Base-by-base conservation (phyloP, 257 asterid genomes). In the Salvia miltiorrhiza region DNA sequence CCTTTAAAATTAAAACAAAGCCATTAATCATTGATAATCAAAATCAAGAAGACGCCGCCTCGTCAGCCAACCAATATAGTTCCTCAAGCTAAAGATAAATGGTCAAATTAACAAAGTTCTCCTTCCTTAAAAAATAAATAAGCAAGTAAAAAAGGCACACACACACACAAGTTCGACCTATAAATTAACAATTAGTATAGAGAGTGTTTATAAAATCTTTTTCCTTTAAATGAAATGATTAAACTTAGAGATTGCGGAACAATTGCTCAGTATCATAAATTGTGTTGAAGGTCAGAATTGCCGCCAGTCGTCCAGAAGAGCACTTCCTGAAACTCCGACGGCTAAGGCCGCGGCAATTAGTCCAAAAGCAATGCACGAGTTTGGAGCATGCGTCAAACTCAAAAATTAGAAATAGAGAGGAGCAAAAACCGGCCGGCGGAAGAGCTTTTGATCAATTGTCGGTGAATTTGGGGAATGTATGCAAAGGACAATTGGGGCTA, bases 1-100 rank as follows among this genome's bases (percentile, higher is more conserved):
- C 97, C 99, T 93, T 72, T 16, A 10, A 55, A 57, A 58, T 2
- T 35, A 7, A 21, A 64, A 59, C 23, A 37, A 63, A 35, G 44
- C 41, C 63, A 47, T 2, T 0, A 67, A 20, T 16, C 39, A 32
- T 30, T 19, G 10, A 3, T 33, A 13, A 3, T 32, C 11, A 35
- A 49, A 45, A 75, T 41, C 30, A 16, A 40, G 55, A 43, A 9
- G 6, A 35, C 30, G 17, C 17, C 21, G 12, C 59, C 17, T n/a
- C n/a, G n/a, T n/a, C n/a, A n/a, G n/a, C n/a, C n/a, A n/a, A n/a
- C n/a, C n/a, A n/a, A n/a, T n/a, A n/a, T n/a, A 39, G 1, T 26
- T 26, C 30, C 30, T 50, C 45, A 55, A 37, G 21, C 26, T 49
- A 1, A 23, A n/a, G n/a, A 19, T 5, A 24, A 26, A 24, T n/a